Evolutionary conservation across 345 rosid species (phyloP).

Genomic region (Acer yangbiense): DNA sequence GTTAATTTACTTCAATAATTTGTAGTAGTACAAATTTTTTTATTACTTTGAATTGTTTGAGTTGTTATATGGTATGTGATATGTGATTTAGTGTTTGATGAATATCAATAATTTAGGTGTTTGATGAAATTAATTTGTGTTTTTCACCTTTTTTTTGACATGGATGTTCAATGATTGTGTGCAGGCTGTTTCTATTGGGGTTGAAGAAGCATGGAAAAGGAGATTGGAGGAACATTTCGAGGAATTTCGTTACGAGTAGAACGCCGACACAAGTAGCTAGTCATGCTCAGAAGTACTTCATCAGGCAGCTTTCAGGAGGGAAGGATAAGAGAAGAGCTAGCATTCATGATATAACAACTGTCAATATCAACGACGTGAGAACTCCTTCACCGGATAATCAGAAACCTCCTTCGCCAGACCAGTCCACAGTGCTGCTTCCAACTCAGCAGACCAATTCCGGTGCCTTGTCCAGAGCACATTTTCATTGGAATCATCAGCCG

Average conservation of each 20-base stretch:
- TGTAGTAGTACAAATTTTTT: background rate
- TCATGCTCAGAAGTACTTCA: constrained; percentile 96
- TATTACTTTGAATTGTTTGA: background rate
- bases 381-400: constrained; percentile 54
- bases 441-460: constrained; percentile 36
- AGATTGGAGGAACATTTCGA: constrained; percentile 93
- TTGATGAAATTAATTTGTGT: too few species aligned
- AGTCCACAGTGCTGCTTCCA: constrained; percentile 16
- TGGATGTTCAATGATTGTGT: too few species aligned
- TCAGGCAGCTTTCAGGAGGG: constrained; percentile 87
- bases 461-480: constrained; percentile 40
- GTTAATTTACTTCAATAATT: background rate
- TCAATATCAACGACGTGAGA: constrained; percentile 53
- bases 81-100: background rate
- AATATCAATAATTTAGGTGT: background rate
- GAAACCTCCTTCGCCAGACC: constrained; percentile 43
- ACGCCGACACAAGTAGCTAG: constrained; percentile 98
- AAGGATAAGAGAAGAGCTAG: constrained; percentile 97
- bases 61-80: background rate
- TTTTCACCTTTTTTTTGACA: too few species aligned
- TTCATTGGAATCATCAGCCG: constrained; percentile 52
- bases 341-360: constrained; percentile 96
- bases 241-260: constrained; percentile 73
- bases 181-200: constrained; percentile 64
- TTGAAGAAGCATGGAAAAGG: constrained; percentile 96